Conservation (phyloP, 805 yeast species). For the Kregervanrija pseudodelftensis region DNA sequence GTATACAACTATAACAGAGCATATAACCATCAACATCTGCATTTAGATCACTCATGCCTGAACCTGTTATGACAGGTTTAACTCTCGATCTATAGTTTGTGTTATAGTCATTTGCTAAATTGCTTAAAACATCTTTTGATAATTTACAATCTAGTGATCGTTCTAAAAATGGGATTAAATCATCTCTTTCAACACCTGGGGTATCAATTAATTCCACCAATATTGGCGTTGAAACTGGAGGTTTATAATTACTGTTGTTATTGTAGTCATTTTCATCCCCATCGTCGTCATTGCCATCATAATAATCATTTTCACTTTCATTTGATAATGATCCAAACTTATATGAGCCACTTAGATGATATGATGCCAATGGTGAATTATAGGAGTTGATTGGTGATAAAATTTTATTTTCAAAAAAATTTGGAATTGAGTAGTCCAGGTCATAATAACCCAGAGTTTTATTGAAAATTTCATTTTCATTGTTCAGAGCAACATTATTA, state of each 20-base stretch:
- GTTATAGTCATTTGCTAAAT: conserved; percentile 29
- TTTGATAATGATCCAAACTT: too few relatives aligned
- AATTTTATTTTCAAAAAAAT: conserved; percentile 13
- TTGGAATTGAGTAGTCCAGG: conserved; percentile 19
- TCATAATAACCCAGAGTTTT: conserved; percentile 22
- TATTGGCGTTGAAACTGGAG: conserved; percentile 54
- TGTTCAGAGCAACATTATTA: too few relatives aligned
- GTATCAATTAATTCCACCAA: conserved; percentile 67
- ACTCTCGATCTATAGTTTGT: conserved; percentile 31
- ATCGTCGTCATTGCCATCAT: neutral
- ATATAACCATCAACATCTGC: conserved; percentile 73
- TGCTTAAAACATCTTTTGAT: conserved; percentile 50
- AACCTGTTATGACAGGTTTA: conserved; percentile 63
- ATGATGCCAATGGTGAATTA: conserved; percentile 11
- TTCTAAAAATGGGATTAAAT: conserved; percentile 69
- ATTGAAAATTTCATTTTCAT: conserved; percentile 1
- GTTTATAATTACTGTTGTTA: conserved; percentile 25
- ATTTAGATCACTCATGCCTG: conserved; percentile 72
- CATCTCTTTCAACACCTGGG: conserved; percentile 60
- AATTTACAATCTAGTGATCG: conserved; percentile 58
- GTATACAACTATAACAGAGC: conserved; percentile 63
- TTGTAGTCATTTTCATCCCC: conserved; percentile 1
- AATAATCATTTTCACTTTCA: too few relatives aligned
- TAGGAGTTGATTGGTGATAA: conserved; percentile 8
- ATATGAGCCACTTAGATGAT: neutral